These are phyloP conservation scores for Grammothele lineata DNA, from an alignment of 768 basidiomycete genomes.

Conservation along the genomic window DNA sequence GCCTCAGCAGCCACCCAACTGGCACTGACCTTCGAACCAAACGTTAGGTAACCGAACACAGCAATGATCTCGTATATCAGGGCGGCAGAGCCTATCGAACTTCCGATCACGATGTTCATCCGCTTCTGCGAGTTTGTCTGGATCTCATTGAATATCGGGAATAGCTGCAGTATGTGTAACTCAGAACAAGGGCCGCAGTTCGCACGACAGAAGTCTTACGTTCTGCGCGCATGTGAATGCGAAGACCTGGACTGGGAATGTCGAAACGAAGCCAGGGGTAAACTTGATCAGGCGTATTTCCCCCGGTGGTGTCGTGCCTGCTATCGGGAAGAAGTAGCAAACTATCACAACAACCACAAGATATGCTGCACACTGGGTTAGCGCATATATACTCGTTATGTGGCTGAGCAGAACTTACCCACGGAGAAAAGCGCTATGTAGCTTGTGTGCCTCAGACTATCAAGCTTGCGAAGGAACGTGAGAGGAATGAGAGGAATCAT, in stretches of 20 bases:
- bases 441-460: slow-evolving; percentile 86
- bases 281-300: slow-evolving; percentile 71
- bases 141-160: slow-evolving; percentile 93
- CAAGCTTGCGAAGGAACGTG: slow-evolving; percentile 75
- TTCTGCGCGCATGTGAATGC: slow-evolving; percentile 93
- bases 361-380: slow-evolving; percentile 65
- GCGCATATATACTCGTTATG: slow-evolving; percentile 84
- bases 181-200: background rate
- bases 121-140: slow-evolving; percentile 72
- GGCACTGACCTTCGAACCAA: slow-evolving; percentile 71
- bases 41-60: slow-evolving; percentile 88
- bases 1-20: background rate
- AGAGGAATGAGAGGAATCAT: slow-evolving; percentile 78
- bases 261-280: slow-evolving; percentile 73
- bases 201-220: slow-evolving; percentile 38
- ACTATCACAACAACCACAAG: slow-evolving; percentile 73
- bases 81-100: slow-evolving; percentile 82
- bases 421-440: slow-evolving; percentile 90
- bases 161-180: slow-evolving; percentile 49
- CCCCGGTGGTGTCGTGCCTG: slow-evolving; percentile 59
- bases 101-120: slow-evolving; percentile 84
- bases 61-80: slow-evolving; percentile 87
- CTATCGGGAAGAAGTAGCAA: slow-evolving; percentile 73
- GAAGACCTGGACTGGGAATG: slow-evolving; percentile 92
- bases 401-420: slow-evolving; percentile 85